phyloP scores from a whole-genome alignment of 78 protist genomes.

The Dictyostelium brefeldianum region DNA sequence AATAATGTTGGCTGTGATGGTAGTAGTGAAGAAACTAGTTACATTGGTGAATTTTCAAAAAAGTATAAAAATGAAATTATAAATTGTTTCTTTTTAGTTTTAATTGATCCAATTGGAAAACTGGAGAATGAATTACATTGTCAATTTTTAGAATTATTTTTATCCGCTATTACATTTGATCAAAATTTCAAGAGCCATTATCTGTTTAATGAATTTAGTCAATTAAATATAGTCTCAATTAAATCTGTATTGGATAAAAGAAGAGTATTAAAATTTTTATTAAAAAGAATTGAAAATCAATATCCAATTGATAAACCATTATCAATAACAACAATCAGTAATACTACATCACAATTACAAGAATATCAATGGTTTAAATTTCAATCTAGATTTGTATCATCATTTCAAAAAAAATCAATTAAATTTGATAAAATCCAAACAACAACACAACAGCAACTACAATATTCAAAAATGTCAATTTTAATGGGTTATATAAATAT shows the following conservation, averaged over 20 bases:
- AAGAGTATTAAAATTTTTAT: not conserved
- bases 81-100: not conserved
- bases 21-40: not conserved
- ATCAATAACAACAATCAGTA: not conserved
- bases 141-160: too few relatives aligned
- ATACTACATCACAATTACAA: not conserved
- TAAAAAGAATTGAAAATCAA: conserved; percentile 19
- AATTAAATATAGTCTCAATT: too few relatives aligned
- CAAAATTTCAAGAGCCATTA: too few relatives aligned
- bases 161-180: too few relatives aligned
- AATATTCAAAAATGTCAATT: not conserved
- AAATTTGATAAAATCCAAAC: too few relatives aligned
- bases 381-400: not conserved
- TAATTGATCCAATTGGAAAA: not conserved
- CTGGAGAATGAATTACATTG: not conserved
- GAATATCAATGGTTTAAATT: not conserved
- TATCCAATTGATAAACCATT: conserved; percentile 17
- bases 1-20: too few relatives aligned
- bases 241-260: too few relatives aligned
- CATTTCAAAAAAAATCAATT: not conserved
- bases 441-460: not conserved
- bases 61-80: not conserved
- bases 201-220: too few relatives aligned
- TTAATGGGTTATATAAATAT: not conserved
- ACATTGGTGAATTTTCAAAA: not conserved